Evolutionary conservation across 805 yeast species (phyloP), one percentile per base, ranked within the genome.

Genomic region (Limtongozyma cylindracea): DNA sequence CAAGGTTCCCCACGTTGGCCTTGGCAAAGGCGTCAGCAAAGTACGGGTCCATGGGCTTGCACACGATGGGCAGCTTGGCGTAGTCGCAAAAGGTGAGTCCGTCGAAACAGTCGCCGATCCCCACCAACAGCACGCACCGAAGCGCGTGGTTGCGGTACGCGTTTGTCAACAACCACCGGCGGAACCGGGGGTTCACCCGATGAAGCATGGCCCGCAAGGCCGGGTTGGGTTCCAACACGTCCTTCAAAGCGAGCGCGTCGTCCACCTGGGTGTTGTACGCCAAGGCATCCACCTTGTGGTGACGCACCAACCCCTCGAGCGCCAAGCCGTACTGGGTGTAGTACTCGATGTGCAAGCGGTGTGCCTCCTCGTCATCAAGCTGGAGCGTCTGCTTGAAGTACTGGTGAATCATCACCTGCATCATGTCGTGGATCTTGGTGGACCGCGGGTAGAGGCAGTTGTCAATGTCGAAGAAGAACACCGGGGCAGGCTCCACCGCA

Each of bases 51-150:
- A 74, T 76, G n/a, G 98, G 98, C 46, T 84, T 84, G 47, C 96
- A 88, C 16, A 70, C 47, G 26, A 84, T 53, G 5, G 72, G 69
- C 24, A 62, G 65, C 22, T 50, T 36, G 21, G 64, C 50, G 39
- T 88, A 88, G 46, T 88, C 91, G 47, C 98, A 88, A 44, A 51
- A 84, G 2, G 95, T 78, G 31, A 88, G 56, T 1, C 98, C 98
- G 31, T 84, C 96, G 39, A 88, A 82, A 24, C 78, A 39, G 39
- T 82, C 94, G n/a, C 84, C 95, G 14, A 84, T 41, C 2, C 94
- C 95, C 21, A 84, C 49, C 21, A 84, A 51, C 19, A 66, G 56
- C 11, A 80, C 55, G 15, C 78, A 91, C 22, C 95, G 55, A 20
- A 67, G 34, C 1, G 84, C 98, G 44, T 84, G 98, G 35, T 65